These are phyloP conservation scores for Lasiodiplodia sp. DNA, from an alignment of 2,329 filamentous ascomycete genomes.

Conservation along the genomic window DNA sequence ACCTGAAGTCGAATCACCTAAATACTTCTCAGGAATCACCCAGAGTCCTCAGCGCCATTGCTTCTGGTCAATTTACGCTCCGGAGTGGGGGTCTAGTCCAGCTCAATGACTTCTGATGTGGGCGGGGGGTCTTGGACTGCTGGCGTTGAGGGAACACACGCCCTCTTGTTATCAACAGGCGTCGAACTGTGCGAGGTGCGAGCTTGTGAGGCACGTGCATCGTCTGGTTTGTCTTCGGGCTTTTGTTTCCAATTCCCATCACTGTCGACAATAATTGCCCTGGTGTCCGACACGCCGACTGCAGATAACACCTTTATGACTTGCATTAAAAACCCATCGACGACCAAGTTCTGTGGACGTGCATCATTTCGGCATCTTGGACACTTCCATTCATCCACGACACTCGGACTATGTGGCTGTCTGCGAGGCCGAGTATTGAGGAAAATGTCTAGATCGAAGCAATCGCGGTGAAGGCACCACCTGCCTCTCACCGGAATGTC, in stretches of 20 bases:
- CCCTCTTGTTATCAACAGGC: neutral
- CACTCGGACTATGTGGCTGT: slow-evolving; percentile 38
- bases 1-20: neutral
- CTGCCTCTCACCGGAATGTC: slow-evolving; percentile 73
- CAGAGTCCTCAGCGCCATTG: neutral
- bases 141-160: neutral
- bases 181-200: neutral
- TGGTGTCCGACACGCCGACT: slow-evolving; percentile 58
- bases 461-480: slow-evolving; percentile 79
- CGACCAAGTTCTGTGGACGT: slow-evolving; percentile 71
- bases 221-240: slow-evolving; percentile 11
- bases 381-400: slow-evolving; percentile 81
- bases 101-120: slow-evolving; percentile 9
- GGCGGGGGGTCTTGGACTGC: neutral
- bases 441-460: slow-evolving; percentile 88
- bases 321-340: slow-evolving; percentile 76
- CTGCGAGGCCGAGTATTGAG: slow-evolving; percentile 66
- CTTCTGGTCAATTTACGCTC: neutral
- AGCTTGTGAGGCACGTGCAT: neutral
- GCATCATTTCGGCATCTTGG: slow-evolving; percentile 83
- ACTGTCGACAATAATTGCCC: slow-evolving; percentile 68
- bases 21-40: neutral
- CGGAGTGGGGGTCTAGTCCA: neutral
- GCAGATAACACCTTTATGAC: slow-evolving; percentile 65
- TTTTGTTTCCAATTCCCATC: slow-evolving; percentile 52